phyloP scores from a whole-genome alignment of 2,329 filamentous ascomycete genomes.

The Lomentospora prolificans region DNA sequence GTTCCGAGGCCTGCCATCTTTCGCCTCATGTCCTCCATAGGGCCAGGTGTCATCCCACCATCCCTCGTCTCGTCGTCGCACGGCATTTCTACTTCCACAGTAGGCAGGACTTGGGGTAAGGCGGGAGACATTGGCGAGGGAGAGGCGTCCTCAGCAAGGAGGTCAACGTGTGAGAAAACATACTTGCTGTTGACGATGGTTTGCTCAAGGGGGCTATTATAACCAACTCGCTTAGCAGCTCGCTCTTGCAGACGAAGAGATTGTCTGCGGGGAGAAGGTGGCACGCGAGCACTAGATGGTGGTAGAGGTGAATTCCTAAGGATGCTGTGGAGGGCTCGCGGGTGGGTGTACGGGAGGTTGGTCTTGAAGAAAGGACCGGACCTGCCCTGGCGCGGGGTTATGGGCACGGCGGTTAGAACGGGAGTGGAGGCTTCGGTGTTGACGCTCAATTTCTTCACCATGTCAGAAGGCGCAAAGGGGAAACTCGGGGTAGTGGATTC shows the following conservation, averaged over 20 bases:
- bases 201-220: conserved; percentile 52
- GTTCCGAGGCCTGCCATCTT: conserved; percentile 40
- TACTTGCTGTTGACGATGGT: conserved; percentile 55
- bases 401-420: background rate
- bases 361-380: conserved; percentile 9
- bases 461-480: conserved; percentile 8
- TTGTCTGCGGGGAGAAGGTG: conserved; percentile 42
- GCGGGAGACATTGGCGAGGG: conserved; percentile 23
- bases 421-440: conserved; percentile 10
- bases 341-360: conserved; percentile 43
- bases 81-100: conserved; percentile 39
- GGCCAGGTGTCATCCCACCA: conserved; percentile 52
- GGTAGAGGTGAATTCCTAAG: conserved; percentile 57
- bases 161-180: conserved; percentile 52
- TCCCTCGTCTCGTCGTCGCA: conserved; percentile 43
- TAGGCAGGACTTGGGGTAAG: conserved; percentile 23
- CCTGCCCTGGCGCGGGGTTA: conserved; percentile 4
- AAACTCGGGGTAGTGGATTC: conserved; percentile 20
- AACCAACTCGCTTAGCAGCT: conserved; percentile 46
- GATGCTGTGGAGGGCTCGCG: conserved; percentile 51
- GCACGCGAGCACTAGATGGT: conserved; percentile 37
- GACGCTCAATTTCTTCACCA: conserved; percentile 11
- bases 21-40: conserved; percentile 53
- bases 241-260: conserved; percentile 45
- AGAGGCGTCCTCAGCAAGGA: conserved; percentile 47